phyloP scores from a whole-genome alignment of 2,329 filamentous ascomycete species.

The Amauroascus verrucosus region DNA sequence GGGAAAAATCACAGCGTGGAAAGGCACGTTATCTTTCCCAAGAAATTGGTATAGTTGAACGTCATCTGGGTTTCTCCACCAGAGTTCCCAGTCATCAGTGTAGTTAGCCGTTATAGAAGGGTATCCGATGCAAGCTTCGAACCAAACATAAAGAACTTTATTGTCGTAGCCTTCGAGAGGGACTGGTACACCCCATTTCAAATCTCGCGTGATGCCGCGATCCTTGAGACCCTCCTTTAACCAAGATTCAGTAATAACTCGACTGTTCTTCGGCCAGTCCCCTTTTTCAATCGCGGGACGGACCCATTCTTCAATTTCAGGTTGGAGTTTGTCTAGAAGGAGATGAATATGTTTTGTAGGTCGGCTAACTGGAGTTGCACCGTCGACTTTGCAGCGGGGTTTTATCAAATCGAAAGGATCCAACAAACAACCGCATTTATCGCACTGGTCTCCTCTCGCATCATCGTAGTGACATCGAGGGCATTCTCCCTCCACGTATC shows the following conservation, averaged over 20 bases:
- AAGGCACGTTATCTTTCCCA: conserved; percentile 71
- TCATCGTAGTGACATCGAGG: conserved; percentile 51
- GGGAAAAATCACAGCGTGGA: conserved; percentile 77
- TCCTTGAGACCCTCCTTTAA: conserved; percentile 62
- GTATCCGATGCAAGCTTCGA: conserved; percentile 77
- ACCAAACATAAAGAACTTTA: conserved; percentile 76
- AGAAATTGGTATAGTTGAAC: conserved; percentile 81
- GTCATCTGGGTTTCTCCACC: conserved; percentile 75
- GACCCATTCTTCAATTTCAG: conserved; percentile 68
- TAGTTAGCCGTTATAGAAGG: conserved; percentile 76
- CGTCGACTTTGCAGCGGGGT: conserved; percentile 84
- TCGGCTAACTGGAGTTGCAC: conserved; percentile 64
- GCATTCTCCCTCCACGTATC: conserved; percentile 43
- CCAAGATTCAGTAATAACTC: conserved; percentile 39
- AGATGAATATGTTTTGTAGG: conserved; percentile 88
- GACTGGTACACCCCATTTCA: conserved; percentile 65
- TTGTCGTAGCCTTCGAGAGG: conserved; percentile 48
- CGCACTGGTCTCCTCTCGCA: conserved; percentile 64
- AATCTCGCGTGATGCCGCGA: conserved; percentile 71
- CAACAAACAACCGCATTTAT: conserved; percentile 61
- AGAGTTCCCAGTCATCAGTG: conserved; percentile 72
- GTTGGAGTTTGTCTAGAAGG: conserved; percentile 72
- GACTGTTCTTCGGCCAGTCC: conserved; percentile 37
- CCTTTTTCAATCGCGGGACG: conserved; percentile 62
- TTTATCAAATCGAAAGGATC: conserved; percentile 69